Percentiles rank a stretch among this genome's conserved stretches.
Conservation (phyloP, 192 early-diverging fungal genomes). For the Coemansia sp. region DNA sequence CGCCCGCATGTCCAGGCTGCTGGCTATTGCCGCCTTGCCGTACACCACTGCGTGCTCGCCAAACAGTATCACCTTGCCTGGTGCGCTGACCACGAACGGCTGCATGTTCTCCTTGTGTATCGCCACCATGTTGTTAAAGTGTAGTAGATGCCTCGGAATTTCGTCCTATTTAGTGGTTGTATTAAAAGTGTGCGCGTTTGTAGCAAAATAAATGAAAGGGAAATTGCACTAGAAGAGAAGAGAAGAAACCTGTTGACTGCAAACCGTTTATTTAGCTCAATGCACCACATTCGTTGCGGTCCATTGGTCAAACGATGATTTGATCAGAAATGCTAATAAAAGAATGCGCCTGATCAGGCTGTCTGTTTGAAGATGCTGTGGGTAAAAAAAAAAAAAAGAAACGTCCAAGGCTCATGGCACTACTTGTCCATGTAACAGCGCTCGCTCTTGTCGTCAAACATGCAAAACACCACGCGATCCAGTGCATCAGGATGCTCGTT, state of each 20-base stretch:
- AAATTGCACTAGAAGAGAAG: too few relatives aligned
- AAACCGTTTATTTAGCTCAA: too few relatives aligned
- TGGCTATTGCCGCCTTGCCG: conserved; percentile 81
- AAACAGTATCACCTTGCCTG: conserved; percentile 98
- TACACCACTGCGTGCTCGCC: conserved; percentile 98
- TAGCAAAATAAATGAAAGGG: not conserved
- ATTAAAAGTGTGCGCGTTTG: not conserved
- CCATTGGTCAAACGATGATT: too few relatives aligned
- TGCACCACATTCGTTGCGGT: too few relatives aligned
- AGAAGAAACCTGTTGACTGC: too few relatives aligned
- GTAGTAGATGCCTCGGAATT: too few relatives aligned
- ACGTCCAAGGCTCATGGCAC: too few relatives aligned
- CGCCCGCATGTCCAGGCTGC: conserved; percentile 73
- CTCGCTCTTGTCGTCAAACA: conserved; percentile 59
- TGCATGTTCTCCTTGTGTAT: not conserved
- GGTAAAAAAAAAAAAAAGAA: too few relatives aligned
- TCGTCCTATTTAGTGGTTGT: too few relatives aligned
- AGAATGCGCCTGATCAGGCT: too few relatives aligned
- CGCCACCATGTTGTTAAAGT: conserved; percentile 17
- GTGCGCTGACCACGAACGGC: conserved; percentile 72
- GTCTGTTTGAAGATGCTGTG: too few relatives aligned
- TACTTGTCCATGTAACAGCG: conserved; percentile 35
- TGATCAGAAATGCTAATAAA: too few relatives aligned
- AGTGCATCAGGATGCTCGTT: conserved; percentile 45
- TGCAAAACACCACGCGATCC: conserved; percentile 72